Evolutionary conservation across 73 alveolate species (phyloP).

Genomic region (Loxodes magnus): DNA sequence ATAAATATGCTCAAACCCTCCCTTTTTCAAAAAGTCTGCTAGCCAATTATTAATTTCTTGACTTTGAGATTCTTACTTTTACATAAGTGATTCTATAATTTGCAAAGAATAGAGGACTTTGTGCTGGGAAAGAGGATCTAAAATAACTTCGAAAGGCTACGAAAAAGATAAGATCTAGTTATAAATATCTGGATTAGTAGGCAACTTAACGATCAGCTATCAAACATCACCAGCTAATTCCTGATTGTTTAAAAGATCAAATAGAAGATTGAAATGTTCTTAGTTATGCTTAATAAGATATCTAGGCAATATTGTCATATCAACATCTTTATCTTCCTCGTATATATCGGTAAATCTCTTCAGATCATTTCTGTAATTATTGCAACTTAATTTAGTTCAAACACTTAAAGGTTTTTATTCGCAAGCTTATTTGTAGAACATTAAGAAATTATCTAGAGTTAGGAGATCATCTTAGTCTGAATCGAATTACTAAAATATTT

Average conservation of each 20-base stretch:
- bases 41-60: constrained; percentile 20
- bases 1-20: constrained; percentile 20
- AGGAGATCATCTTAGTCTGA: constrained; percentile 43
- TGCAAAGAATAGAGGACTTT: constrained; percentile 53
- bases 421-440: constrained; percentile 49
- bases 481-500: constrained; percentile 43
- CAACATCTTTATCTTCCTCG: constrained; percentile 22
- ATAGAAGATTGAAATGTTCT: constrained; percentile 38
- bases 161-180: constrained; percentile 23
- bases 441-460: constrained; percentile 32
- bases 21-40: constrained; percentile 14
- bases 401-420: constrained; percentile 44
- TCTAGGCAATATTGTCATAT: constrained; percentile 47
- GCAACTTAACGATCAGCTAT: constrained; percentile 29
- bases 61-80: too few species aligned
- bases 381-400: constrained; percentile 53
- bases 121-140: constrained; percentile 34
- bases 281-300: constrained; percentile 35
- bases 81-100: constrained; percentile 53
- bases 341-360: constrained; percentile 27
- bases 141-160: constrained; percentile 16
- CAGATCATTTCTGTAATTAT: constrained; percentile 52
- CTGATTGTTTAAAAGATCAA: constrained; percentile 17
- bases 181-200: constrained; percentile 46
- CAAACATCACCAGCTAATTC: constrained; percentile 50